Base-by-base conservation (phyloP, 495 filamentous ascomycete species). In the Diplogelasinospora grovesii region DNA sequence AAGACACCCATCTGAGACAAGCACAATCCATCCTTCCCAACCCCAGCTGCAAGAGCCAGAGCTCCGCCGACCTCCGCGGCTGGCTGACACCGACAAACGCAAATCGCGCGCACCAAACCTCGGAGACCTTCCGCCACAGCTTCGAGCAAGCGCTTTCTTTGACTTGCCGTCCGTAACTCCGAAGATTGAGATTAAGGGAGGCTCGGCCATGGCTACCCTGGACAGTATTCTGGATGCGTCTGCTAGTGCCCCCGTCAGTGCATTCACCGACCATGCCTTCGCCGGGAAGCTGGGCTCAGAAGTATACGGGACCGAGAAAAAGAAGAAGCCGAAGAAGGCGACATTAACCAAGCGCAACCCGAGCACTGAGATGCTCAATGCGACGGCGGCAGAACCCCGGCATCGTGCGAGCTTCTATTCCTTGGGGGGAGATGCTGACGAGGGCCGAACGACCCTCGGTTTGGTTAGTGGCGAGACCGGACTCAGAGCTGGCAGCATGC, bases 181-280 rank as follows among this genome's bases (percentile, higher is more conserved):
- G 8, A 56, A 56, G 16, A 57, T 94, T 14, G 73, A 88, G 45
- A 62, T 89, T 19, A 87, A 83, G 57, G 77, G 80, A 26, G 77
- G 82, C 9, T 95, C 89, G 32, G 86, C 89, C 11, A 87, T 88
- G 47, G 82, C 77, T 23, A 96, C 90, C 0, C 70, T 98, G 7
- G 92, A 98, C 41, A 92, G 81, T 52, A 92, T 98, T 30, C 72
- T 98, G 8, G 86, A 96, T 60, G 92, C 92, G n/a, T 95, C 92
- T 4, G 85, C 88, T 3, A 74, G 73, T 43, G 92, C 93, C 2
- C 92, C 92, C n/a, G 86, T 95, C 29, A 86, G 73, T 29, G 92
- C 92, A 35, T 97, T 96, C 52, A 95, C 87, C 0, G 89, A 97
- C 54, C 92, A 98, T 60, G 82, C 84, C 8, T 85, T 85, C 44